These are phyloP conservation scores for Lipomyces oligophaga DNA, from an alignment of 805 yeast species.

Conservation along the genomic window DNA sequence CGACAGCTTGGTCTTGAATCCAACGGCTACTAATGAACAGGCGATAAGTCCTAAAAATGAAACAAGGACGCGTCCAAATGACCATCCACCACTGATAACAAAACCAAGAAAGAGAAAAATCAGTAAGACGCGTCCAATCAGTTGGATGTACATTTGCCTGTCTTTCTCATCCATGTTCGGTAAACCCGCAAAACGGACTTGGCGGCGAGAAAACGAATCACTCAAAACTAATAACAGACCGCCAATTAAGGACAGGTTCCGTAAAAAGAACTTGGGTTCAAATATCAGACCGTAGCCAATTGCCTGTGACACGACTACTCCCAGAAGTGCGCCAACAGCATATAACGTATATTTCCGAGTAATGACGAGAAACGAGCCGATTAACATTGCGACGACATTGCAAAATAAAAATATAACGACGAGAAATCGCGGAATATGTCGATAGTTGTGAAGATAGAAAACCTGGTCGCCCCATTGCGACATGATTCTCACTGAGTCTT, in stretches of 20 bases:
- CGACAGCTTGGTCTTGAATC: slow-evolving; percentile 87
- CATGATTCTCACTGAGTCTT: slow-evolving; percentile 78
- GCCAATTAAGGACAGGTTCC: slow-evolving; percentile 87
- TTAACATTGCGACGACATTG: slow-evolving; percentile 66
- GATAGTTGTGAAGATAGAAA: slow-evolving; percentile 71
- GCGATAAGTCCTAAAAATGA: slow-evolving; percentile 66
- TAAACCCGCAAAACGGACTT: slow-evolving; percentile 33
- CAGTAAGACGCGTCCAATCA: slow-evolving; percentile 84
- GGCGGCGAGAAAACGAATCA: slow-evolving; percentile 78
- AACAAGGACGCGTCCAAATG: slow-evolving; percentile 57
- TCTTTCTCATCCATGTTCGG: slow-evolving; percentile 45
- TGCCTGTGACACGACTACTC: slow-evolving; percentile 78
- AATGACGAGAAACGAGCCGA: slow-evolving; percentile 68
- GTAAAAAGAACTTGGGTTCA: slow-evolving; percentile 74
- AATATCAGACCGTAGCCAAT: slow-evolving; percentile 80
- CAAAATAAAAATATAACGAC: slow-evolving; percentile 64
- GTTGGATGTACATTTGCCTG: slow-evolving; percentile 70
- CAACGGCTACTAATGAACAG: slow-evolving; percentile 77
- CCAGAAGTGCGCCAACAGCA: slow-evolving; percentile 65
- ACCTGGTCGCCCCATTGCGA: slow-evolving; percentile 92
- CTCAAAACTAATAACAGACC: slow-evolving; percentile 84
- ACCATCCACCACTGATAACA: slow-evolving; percentile 71
- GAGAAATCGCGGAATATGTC: slow-evolving; percentile 73
- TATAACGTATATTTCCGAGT: slow-evolving; percentile 61
- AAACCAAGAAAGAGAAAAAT: slow-evolving; percentile 82